Percentiles rank a stretch among this genome's conserved stretches.
These are phyloP conservation scores for Melocanna baccifera DNA, from an alignment of 176 grass and related monocot genomes.

Conservation along the genomic window DNA sequence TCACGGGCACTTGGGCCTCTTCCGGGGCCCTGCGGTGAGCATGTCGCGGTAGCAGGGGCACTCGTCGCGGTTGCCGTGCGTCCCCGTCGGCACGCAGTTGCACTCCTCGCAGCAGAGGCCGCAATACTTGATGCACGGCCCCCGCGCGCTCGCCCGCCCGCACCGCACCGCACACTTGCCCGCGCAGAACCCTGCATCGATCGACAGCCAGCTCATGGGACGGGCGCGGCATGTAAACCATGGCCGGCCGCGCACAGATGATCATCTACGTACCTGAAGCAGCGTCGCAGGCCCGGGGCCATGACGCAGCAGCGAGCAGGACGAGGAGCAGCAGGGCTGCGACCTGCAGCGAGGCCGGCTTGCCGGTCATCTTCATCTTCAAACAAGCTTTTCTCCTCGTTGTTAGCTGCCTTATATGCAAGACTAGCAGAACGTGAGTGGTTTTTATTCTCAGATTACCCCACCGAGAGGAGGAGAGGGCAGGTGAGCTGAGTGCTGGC, in stretches of 20 bases:
- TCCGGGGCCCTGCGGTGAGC: conserved; percentile 37
- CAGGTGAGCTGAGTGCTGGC: neutral
- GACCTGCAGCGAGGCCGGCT: neutral
- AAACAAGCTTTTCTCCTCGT: neutral
- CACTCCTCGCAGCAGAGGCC: conserved; percentile 65
- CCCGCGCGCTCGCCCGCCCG: neutral
- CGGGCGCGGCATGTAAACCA: neutral
- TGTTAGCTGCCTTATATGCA: neutral
- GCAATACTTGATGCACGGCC: conserved; percentile 43
- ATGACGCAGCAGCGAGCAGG: neutral
- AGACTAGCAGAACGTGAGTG: neutral
- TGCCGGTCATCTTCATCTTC: neutral
- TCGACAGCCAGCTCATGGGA: neutral
- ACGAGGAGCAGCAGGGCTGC: conserved; percentile 9
- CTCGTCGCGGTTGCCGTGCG: conserved; percentile 30
- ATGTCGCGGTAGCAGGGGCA: conserved; percentile 73
- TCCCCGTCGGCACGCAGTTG: conserved; percentile 53
- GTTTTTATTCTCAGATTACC: neutral
- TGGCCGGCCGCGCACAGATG: too few species aligned
- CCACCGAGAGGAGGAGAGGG: too few species aligned
- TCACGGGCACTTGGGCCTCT: conserved; percentile 46
- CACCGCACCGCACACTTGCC: conserved; percentile 57
- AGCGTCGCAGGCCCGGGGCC: conserved; percentile 24
- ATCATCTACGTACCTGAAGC: conserved; percentile 12
- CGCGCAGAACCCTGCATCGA: conserved; percentile 43